phyloP scores from a whole-genome alignment of 176 grass and related monocot species.

The Oryza meridionalis region DNA sequence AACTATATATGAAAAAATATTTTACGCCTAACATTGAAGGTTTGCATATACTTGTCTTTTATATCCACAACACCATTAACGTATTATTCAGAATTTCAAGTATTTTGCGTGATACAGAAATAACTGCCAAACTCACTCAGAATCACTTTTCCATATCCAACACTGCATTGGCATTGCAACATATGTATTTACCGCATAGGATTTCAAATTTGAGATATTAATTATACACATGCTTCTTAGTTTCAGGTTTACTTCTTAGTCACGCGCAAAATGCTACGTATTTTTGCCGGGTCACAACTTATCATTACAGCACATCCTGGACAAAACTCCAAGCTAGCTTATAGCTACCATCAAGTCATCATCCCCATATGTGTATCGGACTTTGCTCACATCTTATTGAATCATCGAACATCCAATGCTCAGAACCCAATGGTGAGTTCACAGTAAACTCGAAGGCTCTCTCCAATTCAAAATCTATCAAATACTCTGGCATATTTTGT shows the following conservation, averaged over 20 bases:
- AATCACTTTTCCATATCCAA: background rate
- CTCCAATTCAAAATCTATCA: slow-evolving; percentile 5
- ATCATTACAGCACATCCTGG: background rate
- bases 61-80: background rate
- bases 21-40: background rate
- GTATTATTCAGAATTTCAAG: background rate
- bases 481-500: slow-evolving; percentile 16
- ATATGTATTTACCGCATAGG: background rate
- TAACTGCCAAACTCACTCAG: background rate
- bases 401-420: background rate
- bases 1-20: background rate
- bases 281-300: background rate
- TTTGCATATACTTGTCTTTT: background rate
- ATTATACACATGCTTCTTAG: background rate
- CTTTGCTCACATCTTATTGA: background rate
- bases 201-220: background rate
- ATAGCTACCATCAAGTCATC: background rate
- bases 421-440: background rate
- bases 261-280: background rate
- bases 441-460: background rate
- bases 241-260: background rate
- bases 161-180: background rate
- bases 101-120: background rate
- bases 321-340: background rate
- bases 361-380: background rate